Base-by-base conservation (phyloP, 768 basidiomycete species). In the Dentipellis sp. region DNA sequence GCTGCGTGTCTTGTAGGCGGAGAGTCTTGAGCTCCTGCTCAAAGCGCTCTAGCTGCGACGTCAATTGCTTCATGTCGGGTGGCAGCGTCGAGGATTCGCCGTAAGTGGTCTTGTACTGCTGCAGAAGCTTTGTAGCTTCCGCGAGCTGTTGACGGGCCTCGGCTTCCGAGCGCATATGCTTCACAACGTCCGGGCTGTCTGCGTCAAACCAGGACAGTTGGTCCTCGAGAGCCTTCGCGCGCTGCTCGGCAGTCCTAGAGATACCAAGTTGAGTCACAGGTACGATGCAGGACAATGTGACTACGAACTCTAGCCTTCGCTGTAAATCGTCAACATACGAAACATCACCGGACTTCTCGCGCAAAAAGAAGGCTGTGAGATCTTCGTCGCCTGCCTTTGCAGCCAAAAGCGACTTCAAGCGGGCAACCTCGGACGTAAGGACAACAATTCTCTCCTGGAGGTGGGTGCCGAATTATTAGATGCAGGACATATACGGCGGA, bases 341-440 rank as follows among this genome's bases (percentile, higher is more conserved):
- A 1, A 68, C 64, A 55, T 83, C 77, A 16, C 81, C 79, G 5
- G 76, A 71, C 46, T 78, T 74, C 17, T 77, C 81, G 47, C 74
- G 74, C 53, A 83, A 72, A 60, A 94, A 77, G 67, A 91, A 91
- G 4, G 71, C 70, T 68, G 94, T 75, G 36, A 92, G 73, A 50
- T 91, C 86, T 58, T 83, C 81, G 21, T 87, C 78, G 6, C 85
- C 83, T 1, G 79, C 74, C 23, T 82, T 71, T 0, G 91, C 90
- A 17, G 89, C 92, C n/a, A 94, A 72, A 34, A 80, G 79, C 14
- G 86, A 77, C 67, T 87, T 90, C 59, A 87, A 74, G 21, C 93
- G 78, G 42, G 73, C 76, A 10, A 88, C 72, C 67, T 97, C 92
- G 1, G 86, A 86, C 58, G 82, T 73, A 22, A 95, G 67, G 29